Percentiles rank a stretch among this genome's conserved stretches.
Conservation (phyloP, 176 grass and related monocot genomes). For the Phoenix dactylifera region DNA sequence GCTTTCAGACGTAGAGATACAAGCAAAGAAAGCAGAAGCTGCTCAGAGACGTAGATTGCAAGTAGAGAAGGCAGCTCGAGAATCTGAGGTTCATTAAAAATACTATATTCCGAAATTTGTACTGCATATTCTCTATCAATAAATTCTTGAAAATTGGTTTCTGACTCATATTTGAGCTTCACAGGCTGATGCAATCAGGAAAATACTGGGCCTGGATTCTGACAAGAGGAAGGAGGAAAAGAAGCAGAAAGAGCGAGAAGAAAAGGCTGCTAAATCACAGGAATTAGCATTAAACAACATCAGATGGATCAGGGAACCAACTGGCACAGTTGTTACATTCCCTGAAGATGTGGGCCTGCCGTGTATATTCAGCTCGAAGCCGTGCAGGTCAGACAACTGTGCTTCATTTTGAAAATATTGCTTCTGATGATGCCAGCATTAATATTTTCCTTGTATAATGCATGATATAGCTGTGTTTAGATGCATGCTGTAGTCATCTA, state of each 20-base stretch:
- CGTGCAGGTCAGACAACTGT: constrained; percentile 32
- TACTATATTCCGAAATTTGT: neutral
- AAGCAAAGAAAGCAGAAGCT: constrained; percentile 75
- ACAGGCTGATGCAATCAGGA: constrained; percentile 60
- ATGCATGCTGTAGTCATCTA: too few species aligned
- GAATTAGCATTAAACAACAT: constrained; percentile 44
- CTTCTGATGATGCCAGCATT: neutral
- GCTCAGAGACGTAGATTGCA: constrained; percentile 96
- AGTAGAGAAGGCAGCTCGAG: constrained; percentile 83
- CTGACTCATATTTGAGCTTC: neutral
- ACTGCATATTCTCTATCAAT: too few species aligned
- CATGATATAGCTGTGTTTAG: neutral
- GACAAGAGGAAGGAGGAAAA: constrained; percentile 66
- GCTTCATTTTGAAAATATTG: neutral
- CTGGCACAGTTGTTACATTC: constrained; percentile 54
- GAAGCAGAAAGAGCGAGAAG: constrained; percentile 47
- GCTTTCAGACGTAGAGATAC: constrained; percentile 66
- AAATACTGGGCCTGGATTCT: constrained; percentile 11
- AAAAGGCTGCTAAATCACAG: constrained; percentile 38
- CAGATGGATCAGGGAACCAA: constrained; percentile 37
- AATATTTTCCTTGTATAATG: neutral
- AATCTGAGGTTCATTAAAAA: constrained; percentile 52
- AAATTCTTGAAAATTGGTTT: too few species aligned
- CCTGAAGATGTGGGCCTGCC: constrained; percentile 53
- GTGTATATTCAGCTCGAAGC: constrained; percentile 61